Evolutionary conservation across 1,284 basidiomycete species (phyloP), one percentile per base, ranked within the genome.

Genomic region (Paramarasmius palmivorus): DNA sequence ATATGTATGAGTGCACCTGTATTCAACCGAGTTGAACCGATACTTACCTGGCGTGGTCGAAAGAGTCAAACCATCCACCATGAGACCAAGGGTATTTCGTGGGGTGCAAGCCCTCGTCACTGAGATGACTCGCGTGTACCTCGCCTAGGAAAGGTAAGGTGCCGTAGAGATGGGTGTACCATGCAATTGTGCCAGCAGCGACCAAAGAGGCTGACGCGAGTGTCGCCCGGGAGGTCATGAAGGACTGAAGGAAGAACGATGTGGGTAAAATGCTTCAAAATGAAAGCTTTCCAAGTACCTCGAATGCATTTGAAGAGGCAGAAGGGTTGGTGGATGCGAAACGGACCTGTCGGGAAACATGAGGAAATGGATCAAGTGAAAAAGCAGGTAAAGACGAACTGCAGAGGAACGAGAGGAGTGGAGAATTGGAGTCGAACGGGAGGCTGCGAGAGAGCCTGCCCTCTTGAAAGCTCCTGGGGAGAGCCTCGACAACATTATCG

Each of bases 151-250:
- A 92, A 48, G 93, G 92, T 56, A 94, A 77, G 35, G 83, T 79
- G 61, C 95, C 97, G 72, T 94, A 98, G 54, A 96, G 83, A 72
- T 96, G 90, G 65, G 91, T 88, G 81, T 99, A 99, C 93, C 93
- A 96, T 54, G 93, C 93, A 70, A 96, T 82, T 39, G 95, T 90
- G 57, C 96, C 95, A 60, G 80, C 90, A 48, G 95, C 85, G 68
- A 91, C 75, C 58, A 89, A 78, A 44, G 93, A 88, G 58, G 89
- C 86, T 55, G 90, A 87, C 57, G 84, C 82, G 56, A 95, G 79
- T 41, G 93, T 86, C 50, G 89, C 79, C 64, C 87, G 88, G 56
- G 94, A 96, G 62, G 81, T 82, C 61, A 88, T 78, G 57, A 72
- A 64, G 4, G 74, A 68, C 69, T 60, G 29, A 2, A 26, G 5